Conservation (phyloP, 192 early-diverging fungal species). For the Backusella parvicylindrica region DNA sequence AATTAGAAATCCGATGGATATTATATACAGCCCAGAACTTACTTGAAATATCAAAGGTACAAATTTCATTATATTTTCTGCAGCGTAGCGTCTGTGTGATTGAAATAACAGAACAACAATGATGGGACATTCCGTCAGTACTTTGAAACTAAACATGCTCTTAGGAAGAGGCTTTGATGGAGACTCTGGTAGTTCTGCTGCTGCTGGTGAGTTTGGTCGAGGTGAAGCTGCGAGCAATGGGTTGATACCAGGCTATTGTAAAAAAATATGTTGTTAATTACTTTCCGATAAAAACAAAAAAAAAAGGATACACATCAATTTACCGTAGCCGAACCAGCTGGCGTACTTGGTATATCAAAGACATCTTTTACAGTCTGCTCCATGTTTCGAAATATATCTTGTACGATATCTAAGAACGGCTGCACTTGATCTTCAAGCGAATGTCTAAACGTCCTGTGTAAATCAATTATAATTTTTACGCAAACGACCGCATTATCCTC, state of each 20-base stretch:
- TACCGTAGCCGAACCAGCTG: conserved; percentile 39
- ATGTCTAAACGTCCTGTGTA: conserved; percentile 85
- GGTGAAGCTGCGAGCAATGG: conserved; percentile 52
- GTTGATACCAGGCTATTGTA: conserved; percentile 36
- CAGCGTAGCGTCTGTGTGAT: conserved; percentile 79
- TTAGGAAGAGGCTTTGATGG: conserved; percentile 62
- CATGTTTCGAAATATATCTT: conserved; percentile 94
- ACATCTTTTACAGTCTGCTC: conserved; percentile 74
- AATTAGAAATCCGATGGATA: neutral
- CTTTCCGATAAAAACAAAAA: neutral
- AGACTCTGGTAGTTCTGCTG: conserved; percentile 52
- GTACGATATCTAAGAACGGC: conserved; percentile 87
- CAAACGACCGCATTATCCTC: conserved; percentile 96
- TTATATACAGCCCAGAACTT: neutral
- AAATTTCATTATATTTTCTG: conserved; percentile 77
- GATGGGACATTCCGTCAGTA: conserved; percentile 96
- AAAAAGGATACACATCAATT: neutral
- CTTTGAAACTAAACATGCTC: conserved; percentile 91
- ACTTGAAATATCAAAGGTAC: conserved; percentile 87
- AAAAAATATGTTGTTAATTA: neutral
- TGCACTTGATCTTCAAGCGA: conserved; percentile 83
- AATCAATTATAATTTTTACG: conserved; percentile 93
- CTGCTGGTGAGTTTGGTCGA: conserved; percentile 70
- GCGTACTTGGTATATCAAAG: conserved; percentile 75
- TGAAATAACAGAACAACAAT: conserved; percentile 96